Evolutionary conservation across 2,329 filamentous ascomycete genomes (phyloP).

Genomic region (Calonectria leucothoes): DNA sequence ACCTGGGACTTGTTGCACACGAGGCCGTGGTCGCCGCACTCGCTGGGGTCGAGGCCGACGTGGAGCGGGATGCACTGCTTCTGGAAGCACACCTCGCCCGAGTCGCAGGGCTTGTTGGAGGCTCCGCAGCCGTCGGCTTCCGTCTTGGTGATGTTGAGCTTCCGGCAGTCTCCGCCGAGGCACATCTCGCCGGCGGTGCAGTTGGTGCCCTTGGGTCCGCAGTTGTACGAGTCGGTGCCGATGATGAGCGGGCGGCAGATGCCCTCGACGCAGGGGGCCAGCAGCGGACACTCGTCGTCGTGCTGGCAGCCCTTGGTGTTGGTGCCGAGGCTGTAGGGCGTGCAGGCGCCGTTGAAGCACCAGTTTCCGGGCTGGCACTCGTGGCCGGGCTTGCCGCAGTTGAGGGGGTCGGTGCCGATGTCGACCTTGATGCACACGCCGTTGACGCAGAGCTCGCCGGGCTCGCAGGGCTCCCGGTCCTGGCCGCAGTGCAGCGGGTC

Average conservation of each 20-base stretch:
- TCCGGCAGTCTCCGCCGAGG: constrained; percentile 17
- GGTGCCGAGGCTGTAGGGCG: constrained; percentile 20
- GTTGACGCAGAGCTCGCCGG: constrained; percentile 26
- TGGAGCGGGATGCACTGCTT: constrained; percentile 18
- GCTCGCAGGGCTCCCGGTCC: constrained; percentile 2
- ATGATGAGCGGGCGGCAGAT: constrained; percentile 21
- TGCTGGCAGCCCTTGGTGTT: constrained; percentile 15
- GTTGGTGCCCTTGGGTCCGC: constrained; percentile 10
- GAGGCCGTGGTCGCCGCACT: constrained; percentile 15
- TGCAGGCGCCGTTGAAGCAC: constrained; percentile 24
- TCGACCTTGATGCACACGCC: constrained; percentile 24
- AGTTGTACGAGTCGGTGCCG: constrained; percentile 23
- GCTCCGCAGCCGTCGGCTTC: constrained; percentile 13
- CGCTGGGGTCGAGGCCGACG: constrained; percentile 17
- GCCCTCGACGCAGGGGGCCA: constrained; percentile 11
- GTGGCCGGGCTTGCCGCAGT: constrained; percentile 8
- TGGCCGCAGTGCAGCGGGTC: constrained; percentile 23
- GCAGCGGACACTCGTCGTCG: constrained; percentile 14
- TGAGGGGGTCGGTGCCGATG: constrained; percentile 21
- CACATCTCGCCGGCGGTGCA: constrained; percentile 23
- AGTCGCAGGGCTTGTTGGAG: constrained; percentile 17
- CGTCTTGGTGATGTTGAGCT: constrained; percentile 16
- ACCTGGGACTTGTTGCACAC: constrained; percentile 21
- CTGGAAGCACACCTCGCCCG: constrained; percentile 20
- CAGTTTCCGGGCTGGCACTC: constrained; percentile 24